A percentile compares a stretch with the other conserved stretches of the same genome.
phyloP scores from a whole-genome alignment of 805 yeast species.

The Myxozyma melibiosi region DNA sequence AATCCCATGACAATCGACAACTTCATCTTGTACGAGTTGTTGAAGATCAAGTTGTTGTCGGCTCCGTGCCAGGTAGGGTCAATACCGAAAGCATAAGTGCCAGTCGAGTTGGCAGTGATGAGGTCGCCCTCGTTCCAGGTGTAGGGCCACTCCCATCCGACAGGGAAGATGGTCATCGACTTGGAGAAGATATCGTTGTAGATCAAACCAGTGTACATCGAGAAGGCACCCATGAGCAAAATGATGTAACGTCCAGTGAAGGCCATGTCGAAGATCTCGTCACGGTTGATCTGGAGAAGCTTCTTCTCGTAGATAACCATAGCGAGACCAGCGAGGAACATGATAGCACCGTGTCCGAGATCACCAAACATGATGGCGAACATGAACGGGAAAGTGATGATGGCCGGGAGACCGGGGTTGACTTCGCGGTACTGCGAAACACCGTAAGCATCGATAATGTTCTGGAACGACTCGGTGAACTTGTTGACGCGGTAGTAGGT shows the following conservation, averaged over 20 bases:
- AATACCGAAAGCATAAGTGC: slow-evolving; percentile 80
- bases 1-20: slow-evolving; percentile 93
- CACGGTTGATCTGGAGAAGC: slow-evolving; percentile 70
- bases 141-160: slow-evolving; percentile 95
- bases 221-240: slow-evolving; percentile 88
- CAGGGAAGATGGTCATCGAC: slow-evolving; percentile 81
- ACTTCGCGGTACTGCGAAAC: slow-evolving; percentile 91
- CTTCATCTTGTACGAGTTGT: slow-evolving; percentile 97
- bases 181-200: slow-evolving; percentile 93
- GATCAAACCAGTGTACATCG: slow-evolving; percentile 91
- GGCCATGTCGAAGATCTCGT: slow-evolving; percentile 97
- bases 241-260: slow-evolving; percentile 89
- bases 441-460: slow-evolving; percentile 94
- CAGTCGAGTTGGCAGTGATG: slow-evolving; percentile 64
- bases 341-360: slow-evolving; percentile 89
- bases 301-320: slow-evolving; percentile 74
- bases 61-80: slow-evolving; percentile 98
- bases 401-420: slow-evolving; percentile 93
- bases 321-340: slow-evolving; percentile 69
- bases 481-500: slow-evolving; percentile 94
- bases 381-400: slow-evolving; percentile 96
- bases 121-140: slow-evolving; percentile 68
- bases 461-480: slow-evolving; percentile 90
- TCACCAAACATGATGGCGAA: slow-evolving; percentile 99
- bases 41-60: slow-evolving; percentile 84